These are phyloP conservation scores for Paragyromitra xinjiangensis DNA, from an alignment of 495 filamentous ascomycete genomes.

Conservation along the genomic window DNA sequence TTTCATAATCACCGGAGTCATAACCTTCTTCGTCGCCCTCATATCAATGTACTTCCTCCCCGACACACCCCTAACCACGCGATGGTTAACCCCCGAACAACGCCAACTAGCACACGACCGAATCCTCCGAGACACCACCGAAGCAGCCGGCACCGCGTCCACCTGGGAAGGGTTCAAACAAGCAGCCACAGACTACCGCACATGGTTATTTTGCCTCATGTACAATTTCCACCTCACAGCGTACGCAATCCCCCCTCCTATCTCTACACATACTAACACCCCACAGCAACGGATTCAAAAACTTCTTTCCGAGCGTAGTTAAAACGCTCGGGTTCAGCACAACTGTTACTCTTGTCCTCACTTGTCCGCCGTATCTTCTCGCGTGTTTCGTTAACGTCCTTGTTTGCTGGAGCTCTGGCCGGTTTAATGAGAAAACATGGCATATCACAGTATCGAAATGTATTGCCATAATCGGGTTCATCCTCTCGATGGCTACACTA, in stretches of 20 bases:
- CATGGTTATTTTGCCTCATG: constrained; percentile 63
- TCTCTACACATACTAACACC: constrained; percentile 60
- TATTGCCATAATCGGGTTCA: constrained; percentile 64
- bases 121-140: constrained; percentile 59
- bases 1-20: constrained; percentile 60
- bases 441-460: constrained; percentile 61
- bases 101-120: constrained; percentile 61
- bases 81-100: constrained; percentile 60
- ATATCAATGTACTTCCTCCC: constrained; percentile 60
- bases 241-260: constrained; percentile 35
- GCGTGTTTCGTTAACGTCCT: constrained; percentile 62
- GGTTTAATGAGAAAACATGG: constrained; percentile 63
- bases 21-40: constrained; percentile 61
- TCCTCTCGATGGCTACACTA: constrained; percentile 62
- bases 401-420: constrained; percentile 61
- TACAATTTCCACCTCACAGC: constrained; percentile 61
- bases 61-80: constrained; percentile 61
- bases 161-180: constrained; percentile 60
- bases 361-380: constrained; percentile 64
- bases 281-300: constrained; percentile 60
- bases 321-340: constrained; percentile 64
- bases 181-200: constrained; percentile 60
- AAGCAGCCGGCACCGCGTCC: constrained; percentile 58
- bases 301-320: constrained; percentile 68
- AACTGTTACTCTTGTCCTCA: constrained; percentile 65